Base-by-base conservation (phyloP, 2,329 filamentous ascomycete genomes). In the Sporothrix brunneoviolacea region DNA sequence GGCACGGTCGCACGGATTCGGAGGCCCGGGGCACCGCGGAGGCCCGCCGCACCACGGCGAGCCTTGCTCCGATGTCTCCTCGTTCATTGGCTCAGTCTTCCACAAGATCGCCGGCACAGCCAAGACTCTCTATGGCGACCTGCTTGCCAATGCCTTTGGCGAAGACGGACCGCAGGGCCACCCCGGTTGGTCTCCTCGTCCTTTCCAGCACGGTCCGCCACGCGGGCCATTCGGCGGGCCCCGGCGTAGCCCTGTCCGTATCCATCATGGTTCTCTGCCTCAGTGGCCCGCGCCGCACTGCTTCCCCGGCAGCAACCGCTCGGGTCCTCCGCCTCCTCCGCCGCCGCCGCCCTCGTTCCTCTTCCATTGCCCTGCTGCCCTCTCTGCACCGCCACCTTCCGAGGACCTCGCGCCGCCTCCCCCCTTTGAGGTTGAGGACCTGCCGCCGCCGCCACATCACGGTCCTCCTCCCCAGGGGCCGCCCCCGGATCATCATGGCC, bases 31-130 rank as follows among this genome's bases (percentile, higher is more conserved):
- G 13, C 40, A 21, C 21, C 41, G n/a, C n/a, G n/a, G n/a, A n/a
- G n/a, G n/a, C 33, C 19, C 43, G 24, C 42, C 39, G 38, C 24
- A 3, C 16, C 44, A 32, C n/a, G 21, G 18, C 28, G 10, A 38
- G n/a, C n/a, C 39, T 13, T 19, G 27, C 24, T n/a, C 67, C 43
- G 68, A 62, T 52, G 48, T 75, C 37, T 70, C 67, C 55, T 76
- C 74, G 54, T 59, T 74, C 37, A 60, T 73, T 40, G 61, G 63
- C 36, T 60, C 65, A n/a, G 59, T 74, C 41, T 63, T 67, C 38
- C 57, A 65, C 43, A 66, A 67, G 42, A 62, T 73, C 46, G 66
- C 66, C 54, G 63, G 68, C 38, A 61, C 63, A 33, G 66, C 64
- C 39, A 58, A 59, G 39, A 59, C 59, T 10, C 39, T 70, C 4